These are phyloP conservation scores for Sutorius australiensis DNA, from an alignment of 768 basidiomycete species.

Conservation along the genomic window DNA sequence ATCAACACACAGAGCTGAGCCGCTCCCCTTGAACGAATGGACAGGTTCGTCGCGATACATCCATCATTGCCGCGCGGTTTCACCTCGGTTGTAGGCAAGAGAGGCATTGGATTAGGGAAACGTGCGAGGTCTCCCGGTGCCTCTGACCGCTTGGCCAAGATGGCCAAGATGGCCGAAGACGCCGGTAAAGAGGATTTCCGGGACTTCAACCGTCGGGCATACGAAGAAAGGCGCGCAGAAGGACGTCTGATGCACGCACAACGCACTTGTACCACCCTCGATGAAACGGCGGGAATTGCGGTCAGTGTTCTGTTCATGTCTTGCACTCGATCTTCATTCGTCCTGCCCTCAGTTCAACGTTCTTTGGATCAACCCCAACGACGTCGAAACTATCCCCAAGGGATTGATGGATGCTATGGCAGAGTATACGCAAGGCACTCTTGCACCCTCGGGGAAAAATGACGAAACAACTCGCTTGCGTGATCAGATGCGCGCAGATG, in stretches of 20 bases:
- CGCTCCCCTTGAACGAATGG: conserved; percentile 79
- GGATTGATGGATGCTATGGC: conserved; percentile 58
- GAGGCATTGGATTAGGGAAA: conserved; percentile 70
- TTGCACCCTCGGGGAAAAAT: conserved; percentile 3
- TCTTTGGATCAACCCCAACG: conserved; percentile 69
- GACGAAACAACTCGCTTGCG: conserved; percentile 49
- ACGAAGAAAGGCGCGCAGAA: conserved; percentile 72
- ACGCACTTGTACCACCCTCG: conserved; percentile 69
- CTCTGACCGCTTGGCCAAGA: conserved; percentile 65
- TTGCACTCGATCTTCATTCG: conserved; percentile 6
- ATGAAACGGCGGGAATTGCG: conserved; percentile 66
- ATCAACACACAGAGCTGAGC: conserved; percentile 52
- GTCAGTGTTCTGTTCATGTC: conserved; percentile 23
- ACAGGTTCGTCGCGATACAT: conserved; percentile 48
- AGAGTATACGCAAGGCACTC: conserved; percentile 33
- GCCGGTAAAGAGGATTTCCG: conserved; percentile 58
- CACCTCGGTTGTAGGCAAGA: conserved; percentile 53
- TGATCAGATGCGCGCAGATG: conserved; percentile 72
- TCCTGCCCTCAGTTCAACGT: conserved; percentile 63
- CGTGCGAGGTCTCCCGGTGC: conserved; percentile 63
- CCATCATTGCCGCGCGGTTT: neutral
- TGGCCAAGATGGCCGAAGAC: conserved; percentile 59
- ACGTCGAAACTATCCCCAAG: conserved; percentile 61
- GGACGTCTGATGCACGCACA: conserved; percentile 67
- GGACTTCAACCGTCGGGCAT: conserved; percentile 67